phyloP scores from a whole-genome alignment of 108 stramenopile genomes.

The Chaetoceros muelleri region DNA sequence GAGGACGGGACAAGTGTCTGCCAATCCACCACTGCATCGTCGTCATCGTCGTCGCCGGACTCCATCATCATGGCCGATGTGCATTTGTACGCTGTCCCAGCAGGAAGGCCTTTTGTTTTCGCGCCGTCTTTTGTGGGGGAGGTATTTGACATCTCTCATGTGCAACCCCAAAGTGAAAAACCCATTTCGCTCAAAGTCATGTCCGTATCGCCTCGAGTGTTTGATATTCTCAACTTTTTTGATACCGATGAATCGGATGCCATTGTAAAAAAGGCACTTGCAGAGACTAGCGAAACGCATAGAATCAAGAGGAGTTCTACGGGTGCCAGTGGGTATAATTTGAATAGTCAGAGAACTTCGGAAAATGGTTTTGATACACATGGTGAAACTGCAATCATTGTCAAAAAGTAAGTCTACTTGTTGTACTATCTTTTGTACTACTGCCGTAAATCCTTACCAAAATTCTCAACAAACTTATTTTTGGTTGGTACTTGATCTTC shows the following conservation, averaged over 20 bases:
- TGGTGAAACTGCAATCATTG: slow-evolving; percentile 44
- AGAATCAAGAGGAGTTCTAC: slow-evolving; percentile 69
- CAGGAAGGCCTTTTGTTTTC: slow-evolving; percentile 81
- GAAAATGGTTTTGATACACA: slow-evolving; percentile 87
- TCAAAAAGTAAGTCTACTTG: slow-evolving; percentile 41
- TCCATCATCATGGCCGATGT: slow-evolving; percentile 11
- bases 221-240: slow-evolving; percentile 85
- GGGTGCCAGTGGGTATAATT: slow-evolving; percentile 44
- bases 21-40: not conserved
- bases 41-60: not conserved
- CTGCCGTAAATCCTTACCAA: not conserved
- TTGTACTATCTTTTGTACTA: not conserved
- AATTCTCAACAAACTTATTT: too few relatives aligned
- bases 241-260: slow-evolving; percentile 40
- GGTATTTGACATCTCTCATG: slow-evolving; percentile 67
- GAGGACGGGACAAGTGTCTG: not conserved
- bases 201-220: slow-evolving; percentile 54
- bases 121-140: slow-evolving; percentile 76
- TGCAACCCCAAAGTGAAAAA: slow-evolving; percentile 25
- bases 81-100: slow-evolving; percentile 76
- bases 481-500: slow-evolving; percentile 1
- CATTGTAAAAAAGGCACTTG: slow-evolving; percentile 52
- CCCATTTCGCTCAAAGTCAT: slow-evolving; percentile 63
- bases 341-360: slow-evolving; percentile 53
- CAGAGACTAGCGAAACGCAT: slow-evolving; percentile 55